phyloP scores from a whole-genome alignment of 139 green algal genomes.

The Yamagishiella unicocca region DNA sequence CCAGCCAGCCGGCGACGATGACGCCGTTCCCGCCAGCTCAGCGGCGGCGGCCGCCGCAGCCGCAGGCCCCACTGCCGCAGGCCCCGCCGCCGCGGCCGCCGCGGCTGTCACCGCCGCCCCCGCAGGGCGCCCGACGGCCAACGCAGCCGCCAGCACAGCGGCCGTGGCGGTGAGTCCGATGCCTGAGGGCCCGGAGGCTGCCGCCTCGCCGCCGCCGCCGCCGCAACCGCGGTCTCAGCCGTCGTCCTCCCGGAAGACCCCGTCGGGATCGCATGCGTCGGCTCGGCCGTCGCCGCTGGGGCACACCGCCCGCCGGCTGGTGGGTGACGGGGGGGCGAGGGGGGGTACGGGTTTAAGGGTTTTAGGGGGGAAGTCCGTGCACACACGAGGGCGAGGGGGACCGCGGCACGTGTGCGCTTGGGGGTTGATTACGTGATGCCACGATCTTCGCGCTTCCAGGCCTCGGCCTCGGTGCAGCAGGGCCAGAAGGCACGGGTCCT shows the following conservation, averaged over 20 bases:
- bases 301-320: not conserved
- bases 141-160: not conserved
- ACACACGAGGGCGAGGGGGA: too few relatives aligned
- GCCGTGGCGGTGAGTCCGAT: too few relatives aligned
- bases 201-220: not conserved
- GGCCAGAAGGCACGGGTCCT: too few relatives aligned
- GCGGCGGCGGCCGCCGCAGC: not conserved
- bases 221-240: not conserved
- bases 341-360: too few relatives aligned
- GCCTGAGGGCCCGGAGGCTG: too few relatives aligned
- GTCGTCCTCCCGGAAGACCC: not conserved
- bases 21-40: too few relatives aligned
- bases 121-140: not conserved
- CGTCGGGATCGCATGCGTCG: not conserved
- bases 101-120: not conserved
- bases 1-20: not conserved
- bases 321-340: not conserved
- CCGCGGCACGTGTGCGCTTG: too few relatives aligned
- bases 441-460: too few relatives aligned
- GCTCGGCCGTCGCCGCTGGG: slow-evolving; percentile 17
- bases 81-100: too few relatives aligned
- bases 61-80: not conserved
- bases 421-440: too few relatives aligned
- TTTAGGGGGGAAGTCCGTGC: too few relatives aligned
- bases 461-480: too few relatives aligned